Base-by-base conservation (phyloP, 345 rosid genomes). In the Balakata baccata region DNA sequence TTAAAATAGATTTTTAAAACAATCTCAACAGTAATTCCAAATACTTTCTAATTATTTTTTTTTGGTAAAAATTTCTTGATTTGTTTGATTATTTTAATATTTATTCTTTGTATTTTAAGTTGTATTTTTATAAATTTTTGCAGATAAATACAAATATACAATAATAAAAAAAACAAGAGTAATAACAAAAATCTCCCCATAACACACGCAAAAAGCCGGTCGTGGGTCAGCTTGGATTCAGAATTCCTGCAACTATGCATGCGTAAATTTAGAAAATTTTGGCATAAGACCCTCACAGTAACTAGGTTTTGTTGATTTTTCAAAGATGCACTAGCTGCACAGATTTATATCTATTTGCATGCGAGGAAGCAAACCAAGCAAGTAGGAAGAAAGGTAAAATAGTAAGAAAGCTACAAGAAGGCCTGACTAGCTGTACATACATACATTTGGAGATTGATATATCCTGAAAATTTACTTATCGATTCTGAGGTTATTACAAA, bases 401-500 rank as follows among this genome's bases (percentile, higher is more conserved):
- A 67, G 34, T 34, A 17, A 50, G 47, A 37, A 80, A 64, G 14
- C 69, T 72, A 75, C 75, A 61, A 78, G 64, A 71, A 71, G 68
- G 75, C 76, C 47, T 46, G 25, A 17, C 53, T 41, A 60, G 71
- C 84, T 84, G 78, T 83, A 83, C 85, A 86, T 64, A 54, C 7
- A 73, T 78, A 78, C 76, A 78, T 66, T 38, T 49, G 17, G 37
- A 75, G 23, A 47, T 74, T 67, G 51, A 68, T 53, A 61, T 64
- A 51, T 41, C 54, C 52, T 61, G 12, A 23, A 66, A 69, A 67
- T 78, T 54, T 76, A 93, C 76, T 87, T 87, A 72, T 90, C 94
- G 59, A 94, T 90, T 78, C 94, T 88, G 64, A 94, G 90, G 75
- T 88, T 88, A 73, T 87, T 87, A 83, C 94, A 90, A 62, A 94